phyloP scores from a whole-genome alignment of 345 rosid species.

The Aegle marmelos region DNA sequence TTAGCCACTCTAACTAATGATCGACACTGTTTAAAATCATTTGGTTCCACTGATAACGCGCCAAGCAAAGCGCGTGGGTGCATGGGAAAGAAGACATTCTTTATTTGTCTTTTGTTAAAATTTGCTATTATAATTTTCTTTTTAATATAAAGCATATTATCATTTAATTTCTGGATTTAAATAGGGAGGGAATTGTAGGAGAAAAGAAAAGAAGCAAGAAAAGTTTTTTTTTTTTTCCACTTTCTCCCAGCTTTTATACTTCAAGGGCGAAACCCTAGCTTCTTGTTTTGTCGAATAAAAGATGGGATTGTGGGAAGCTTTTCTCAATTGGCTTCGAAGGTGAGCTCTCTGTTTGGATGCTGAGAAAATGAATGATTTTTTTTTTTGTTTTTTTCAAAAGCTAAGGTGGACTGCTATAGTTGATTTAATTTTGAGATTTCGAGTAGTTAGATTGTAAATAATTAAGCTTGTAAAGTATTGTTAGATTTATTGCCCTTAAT shows the following conservation, averaged over 20 bases:
- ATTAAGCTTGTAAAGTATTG: background rate
- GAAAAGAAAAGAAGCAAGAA: background rate
- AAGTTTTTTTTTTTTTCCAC: background rate
- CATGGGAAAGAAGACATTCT: background rate
- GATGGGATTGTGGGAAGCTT: constrained; percentile 42
- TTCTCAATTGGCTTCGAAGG: constrained; percentile 43
- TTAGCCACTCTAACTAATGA: background rate
- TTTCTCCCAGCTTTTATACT: background rate
- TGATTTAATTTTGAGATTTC: background rate
- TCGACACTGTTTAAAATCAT: background rate
- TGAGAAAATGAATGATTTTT: background rate
- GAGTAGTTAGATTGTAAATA: background rate
- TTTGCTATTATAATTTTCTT: background rate
- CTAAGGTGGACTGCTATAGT: background rate
- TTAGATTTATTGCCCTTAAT: background rate
- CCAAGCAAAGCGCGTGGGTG: background rate
- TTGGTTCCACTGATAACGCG: background rate
- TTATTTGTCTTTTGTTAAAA: background rate
- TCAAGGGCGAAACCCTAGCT: constrained; percentile 12
- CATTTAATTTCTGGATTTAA: constrained; percentile 13
- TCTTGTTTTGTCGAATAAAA: background rate
- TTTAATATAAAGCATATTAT: background rate
- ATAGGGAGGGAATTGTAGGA: constrained; percentile 27
- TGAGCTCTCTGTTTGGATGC: constrained; percentile 16
- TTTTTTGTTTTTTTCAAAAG: background rate